These are phyloP conservation scores for Mangifera indica DNA, from an alignment of 345 rosid genomes.

Conservation along the genomic window DNA sequence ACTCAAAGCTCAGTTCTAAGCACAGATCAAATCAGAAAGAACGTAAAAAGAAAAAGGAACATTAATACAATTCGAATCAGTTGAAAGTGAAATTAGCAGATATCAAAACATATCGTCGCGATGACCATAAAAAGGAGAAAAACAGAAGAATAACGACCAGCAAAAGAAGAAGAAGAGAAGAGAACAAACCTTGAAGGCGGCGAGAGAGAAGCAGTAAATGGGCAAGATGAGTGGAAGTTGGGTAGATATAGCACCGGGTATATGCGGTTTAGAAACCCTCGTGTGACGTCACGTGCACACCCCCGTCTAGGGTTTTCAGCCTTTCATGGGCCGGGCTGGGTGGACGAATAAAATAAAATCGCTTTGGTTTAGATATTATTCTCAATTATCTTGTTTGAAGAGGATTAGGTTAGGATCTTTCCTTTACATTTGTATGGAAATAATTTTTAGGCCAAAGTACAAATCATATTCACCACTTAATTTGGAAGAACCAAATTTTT, in stretches of 20 bases:
- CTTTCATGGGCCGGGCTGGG: neutral
- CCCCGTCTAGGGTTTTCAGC: neutral
- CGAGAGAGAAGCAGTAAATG: neutral
- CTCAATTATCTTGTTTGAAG: neutral
- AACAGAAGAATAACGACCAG: too few species aligned
- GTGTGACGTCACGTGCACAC: neutral
- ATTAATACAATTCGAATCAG: neutral
- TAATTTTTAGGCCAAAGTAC: too few species aligned
- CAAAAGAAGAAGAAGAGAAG: neutral
- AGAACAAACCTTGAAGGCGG: neutral
- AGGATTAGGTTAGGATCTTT: too few species aligned
- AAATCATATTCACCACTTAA: too few species aligned
- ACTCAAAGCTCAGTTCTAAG: neutral
- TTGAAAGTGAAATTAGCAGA: neutral
- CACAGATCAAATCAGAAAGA: neutral
- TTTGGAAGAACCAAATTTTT: too few species aligned
- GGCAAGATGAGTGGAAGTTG: neutral
- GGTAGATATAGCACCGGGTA: neutral
- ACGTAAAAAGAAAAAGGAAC: too few species aligned
- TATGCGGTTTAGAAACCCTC: conserved; percentile 3
- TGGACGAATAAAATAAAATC: neutral
- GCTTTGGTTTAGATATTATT: neutral
- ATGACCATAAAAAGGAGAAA: too few species aligned
- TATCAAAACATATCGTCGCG: too few species aligned
- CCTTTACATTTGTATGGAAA: too few species aligned